Conservation (phyloP, 1,139 yeast species). For the Blastobotrys arbuscula region DNA sequence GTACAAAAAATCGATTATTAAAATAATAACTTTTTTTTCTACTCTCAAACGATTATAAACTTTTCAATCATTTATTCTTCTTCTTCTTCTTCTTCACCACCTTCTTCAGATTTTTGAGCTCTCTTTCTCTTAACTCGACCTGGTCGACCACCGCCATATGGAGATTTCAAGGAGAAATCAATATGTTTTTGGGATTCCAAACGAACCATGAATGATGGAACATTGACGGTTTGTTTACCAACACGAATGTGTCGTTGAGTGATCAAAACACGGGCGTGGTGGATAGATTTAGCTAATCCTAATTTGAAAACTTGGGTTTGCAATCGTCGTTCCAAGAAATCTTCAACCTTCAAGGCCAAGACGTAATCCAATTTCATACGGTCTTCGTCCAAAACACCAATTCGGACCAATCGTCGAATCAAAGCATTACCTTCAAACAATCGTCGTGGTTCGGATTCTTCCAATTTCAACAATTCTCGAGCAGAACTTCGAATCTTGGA, state of each 20-base stretch:
- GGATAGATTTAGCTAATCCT: constrained; percentile 99
- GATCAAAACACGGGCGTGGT: constrained; percentile 99
- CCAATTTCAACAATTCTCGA: constrained; percentile 99
- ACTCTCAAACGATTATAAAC: too few relatives aligned
- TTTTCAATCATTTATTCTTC: constrained; percentile 41
- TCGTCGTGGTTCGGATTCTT: constrained; percentile 99
- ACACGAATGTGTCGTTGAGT: constrained; percentile 99
- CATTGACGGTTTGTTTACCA: constrained; percentile 98
- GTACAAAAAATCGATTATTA: too few relatives aligned
- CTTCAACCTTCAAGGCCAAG: constrained; percentile 95
- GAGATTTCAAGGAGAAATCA: constrained; percentile 98
- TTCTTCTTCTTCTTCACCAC: constrained; percentile 63
- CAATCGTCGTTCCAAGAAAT: constrained; percentile 99
- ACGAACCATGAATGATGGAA: constrained; percentile 99
- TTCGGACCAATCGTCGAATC: constrained; percentile 92
- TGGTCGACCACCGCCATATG: constrained; percentile 99
- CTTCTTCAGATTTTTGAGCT: constrained; percentile 62
- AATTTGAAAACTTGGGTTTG: constrained; percentile 99
- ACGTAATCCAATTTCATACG: constrained; percentile 99
- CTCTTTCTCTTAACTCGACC: constrained; percentile 99
- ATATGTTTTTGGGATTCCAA: constrained; percentile 99
- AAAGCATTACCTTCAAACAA: constrained; percentile 99
- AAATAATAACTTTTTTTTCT: too few relatives aligned
- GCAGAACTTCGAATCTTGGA: constrained; percentile 99
- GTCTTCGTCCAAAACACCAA: constrained; percentile 99